phyloP scores from a whole-genome alignment of 805 yeast species.

The Cyberlindnera amylophila region DNA sequence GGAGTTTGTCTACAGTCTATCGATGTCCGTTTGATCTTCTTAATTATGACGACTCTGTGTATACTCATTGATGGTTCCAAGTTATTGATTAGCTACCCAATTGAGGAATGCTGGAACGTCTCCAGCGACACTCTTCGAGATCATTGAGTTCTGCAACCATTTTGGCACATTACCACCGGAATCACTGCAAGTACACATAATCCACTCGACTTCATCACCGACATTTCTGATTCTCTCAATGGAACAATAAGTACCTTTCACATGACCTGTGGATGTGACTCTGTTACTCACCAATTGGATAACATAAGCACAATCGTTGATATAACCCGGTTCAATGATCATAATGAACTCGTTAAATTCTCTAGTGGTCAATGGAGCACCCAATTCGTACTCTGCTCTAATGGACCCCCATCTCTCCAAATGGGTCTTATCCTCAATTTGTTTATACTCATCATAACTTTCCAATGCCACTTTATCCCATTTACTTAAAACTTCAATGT shows the following conservation, averaged over 20 bases:
- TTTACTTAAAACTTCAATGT: conserved; percentile 31
- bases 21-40: too few species aligned
- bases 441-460: conserved; percentile 16
- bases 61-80: too few species aligned
- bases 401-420: conserved; percentile 28
- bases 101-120: conserved; percentile 37
- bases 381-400: conserved; percentile 34
- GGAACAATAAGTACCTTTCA: conserved; percentile 33
- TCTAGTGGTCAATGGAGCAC: conserved; percentile 33
- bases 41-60: too few species aligned
- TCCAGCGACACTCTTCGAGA: conserved; percentile 35
- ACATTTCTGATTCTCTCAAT: conserved; percentile 31
- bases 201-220: conserved; percentile 29
- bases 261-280: conserved; percentile 23
- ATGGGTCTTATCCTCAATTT: conserved; percentile 7
- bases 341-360: conserved; percentile 36
- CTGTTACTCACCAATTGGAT: conserved; percentile 31
- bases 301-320: conserved; percentile 29
- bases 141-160: conserved; percentile 37
- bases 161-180: conserved; percentile 40
- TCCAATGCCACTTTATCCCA: conserved; percentile 26
- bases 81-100: conserved; percentile 23
- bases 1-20: too few species aligned
- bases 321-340: conserved; percentile 25
- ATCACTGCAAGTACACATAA: conserved; percentile 37